Base-by-base conservation (phyloP, 1,284 basidiomycete genomes). In the Cutaneotrichosporon cutaneum region DNA sequence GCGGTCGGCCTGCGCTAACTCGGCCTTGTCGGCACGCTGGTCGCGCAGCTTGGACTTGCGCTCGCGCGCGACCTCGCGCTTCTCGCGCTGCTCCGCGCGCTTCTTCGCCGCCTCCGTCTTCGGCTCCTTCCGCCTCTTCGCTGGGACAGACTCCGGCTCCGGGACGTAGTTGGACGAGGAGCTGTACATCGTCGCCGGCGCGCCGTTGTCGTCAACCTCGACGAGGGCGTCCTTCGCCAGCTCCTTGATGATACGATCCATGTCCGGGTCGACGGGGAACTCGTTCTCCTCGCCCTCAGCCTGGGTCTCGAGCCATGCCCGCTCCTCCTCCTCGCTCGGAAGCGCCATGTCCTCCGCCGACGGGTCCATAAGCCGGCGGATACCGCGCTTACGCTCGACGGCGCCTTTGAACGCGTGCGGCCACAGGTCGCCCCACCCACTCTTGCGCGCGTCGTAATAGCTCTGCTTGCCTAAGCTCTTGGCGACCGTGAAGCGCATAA, bases 361-460 rank as follows among this genome's bases (percentile, higher is more conserved):
- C 3, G 53, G 53, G 58, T 71, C 70, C 52, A 58, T 67, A 8
- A 78, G 65, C 11, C 67, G 66, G 56, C 71, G 68, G 21, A 80
- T 63, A 2, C 79, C 79, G 39, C 80, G 70, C 10, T 60, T 66
- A 16, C 89, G 87, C 69, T 87, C 84, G 61, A 89, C 85, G 21
- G 82, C 75, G 72, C 88, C 89, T 76, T 90, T 91, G 4, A 90
- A 84, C 21, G 82, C 79, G 76, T 98, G 94, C 4, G 96, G 95
- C 80, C 96, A 98, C 13, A 92, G 82, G 76, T 99, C 96, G 13
- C 96, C 96, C 93, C 94, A 97, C 22, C 80, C 82, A 0, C 90
- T 86, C 80, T 98, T 98, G 51, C 95, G 87, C 1, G 94, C 94
- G 75, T 99, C 96, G 72, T 98, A 94, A 75, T 88, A 99, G 0